Base-by-base conservation (phyloP, 768 basidiomycete species). In the Naganishia onofrii region DNA sequence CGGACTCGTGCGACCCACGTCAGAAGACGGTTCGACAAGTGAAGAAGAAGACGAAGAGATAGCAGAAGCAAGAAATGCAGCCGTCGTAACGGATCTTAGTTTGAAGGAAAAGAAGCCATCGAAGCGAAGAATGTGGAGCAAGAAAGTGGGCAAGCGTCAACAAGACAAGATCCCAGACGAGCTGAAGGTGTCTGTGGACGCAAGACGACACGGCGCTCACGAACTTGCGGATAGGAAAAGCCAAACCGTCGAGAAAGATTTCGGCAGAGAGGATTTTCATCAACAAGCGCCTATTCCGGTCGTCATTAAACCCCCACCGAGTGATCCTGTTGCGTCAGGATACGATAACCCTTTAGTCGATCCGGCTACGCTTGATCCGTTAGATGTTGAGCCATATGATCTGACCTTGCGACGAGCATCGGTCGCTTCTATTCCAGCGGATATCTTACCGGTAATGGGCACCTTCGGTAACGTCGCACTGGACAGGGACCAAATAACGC, bases 321-420 rank as follows among this genome's bases (percentile, higher is more conserved):
- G 71, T n/a, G 73, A 73, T 48, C 56, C 78, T 31, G 77, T 80
- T 58, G 67, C 71, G 12, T 72, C 76, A 1, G 74, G 75, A 2
- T 78, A 73, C 73, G 73, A 71, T 52, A 76, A 77, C 56, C 72
- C 72, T 4, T 36, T 74, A 6, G 51, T 65, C 6, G 69, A 68
- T 36, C 42, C 70, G 0, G 42, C 34, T 38, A 54, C 65, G 3
- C 55, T 54, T 9, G 29, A 36, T 28, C 21, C n/a, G 34, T 42
- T 42, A 7, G 12, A 63, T 3, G 32, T 36, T 12, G 42, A 44
- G 60, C 60, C 60, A 29, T 63, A 63, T 29, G 60, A 63, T 29
- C 42, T 42, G 1, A 44, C 38, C 3, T 44, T 63, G 23, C 60
- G 60, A 7, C 38, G 38, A 19, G 60, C 60, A 13, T 63, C 60